These are phyloP conservation scores for Mayamaea pseudoterrestris DNA, from an alignment of 108 stramenopile species.

Conservation along the genomic window DNA sequence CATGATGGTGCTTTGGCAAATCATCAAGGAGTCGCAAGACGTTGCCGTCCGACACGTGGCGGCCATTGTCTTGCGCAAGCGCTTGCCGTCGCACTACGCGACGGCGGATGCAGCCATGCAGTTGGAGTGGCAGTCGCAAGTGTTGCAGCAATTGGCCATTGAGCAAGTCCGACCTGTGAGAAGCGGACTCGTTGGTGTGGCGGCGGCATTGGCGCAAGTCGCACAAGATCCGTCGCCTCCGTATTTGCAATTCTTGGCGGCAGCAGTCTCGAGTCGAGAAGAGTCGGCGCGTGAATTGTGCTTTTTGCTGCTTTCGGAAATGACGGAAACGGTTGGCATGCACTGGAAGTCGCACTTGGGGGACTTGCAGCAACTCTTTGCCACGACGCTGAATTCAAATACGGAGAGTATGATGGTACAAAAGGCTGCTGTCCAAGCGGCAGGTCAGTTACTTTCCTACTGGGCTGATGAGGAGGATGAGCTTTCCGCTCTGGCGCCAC, in stretches of 20 bases:
- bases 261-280: conserved; percentile 31
- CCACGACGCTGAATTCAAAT: conserved; percentile 40
- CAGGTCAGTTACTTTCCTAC: conserved; percentile 65
- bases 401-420: conserved; percentile 56
- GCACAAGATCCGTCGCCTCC: conserved; percentile 45
- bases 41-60: conserved; percentile 75
- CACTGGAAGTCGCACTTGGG: conserved; percentile 70
- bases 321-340: conserved; percentile 86
- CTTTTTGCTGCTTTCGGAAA: conserved; percentile 82
- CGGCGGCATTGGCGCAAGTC: conserved; percentile 62
- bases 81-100: conserved; percentile 62
- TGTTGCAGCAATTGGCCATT: conserved; percentile 55
- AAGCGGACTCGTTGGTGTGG: conserved; percentile 66
- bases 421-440: conserved; percentile 70
- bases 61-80: conserved; percentile 85
- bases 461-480: conserved; percentile 60
- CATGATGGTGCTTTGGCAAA: conserved; percentile 36
- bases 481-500: conserved; percentile 53
- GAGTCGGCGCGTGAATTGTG: conserved; percentile 77
- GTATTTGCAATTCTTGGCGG: conserved; percentile 70
- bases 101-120: conserved; percentile 53
- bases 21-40: background rate
- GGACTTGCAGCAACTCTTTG: conserved; percentile 62
- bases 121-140: conserved; percentile 42
- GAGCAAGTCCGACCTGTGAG: conserved; percentile 79